Evolutionary conservation across 208 protist species (phyloP).

Genomic region (Blechomonas ayalai): DNA sequence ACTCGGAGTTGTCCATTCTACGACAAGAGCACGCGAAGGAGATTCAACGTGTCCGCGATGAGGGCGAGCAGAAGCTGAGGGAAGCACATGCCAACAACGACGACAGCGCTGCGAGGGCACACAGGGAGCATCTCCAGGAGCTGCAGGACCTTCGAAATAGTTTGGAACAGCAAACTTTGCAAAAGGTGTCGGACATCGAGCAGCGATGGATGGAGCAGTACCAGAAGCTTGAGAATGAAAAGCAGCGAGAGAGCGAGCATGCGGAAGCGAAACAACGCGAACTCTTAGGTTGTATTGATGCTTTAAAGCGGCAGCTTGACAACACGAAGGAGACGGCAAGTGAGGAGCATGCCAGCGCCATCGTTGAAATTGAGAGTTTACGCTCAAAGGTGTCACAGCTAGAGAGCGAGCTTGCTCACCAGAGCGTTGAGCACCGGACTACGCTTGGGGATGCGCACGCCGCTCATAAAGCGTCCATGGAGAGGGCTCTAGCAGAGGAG

Average conservation of each 20-base stretch:
- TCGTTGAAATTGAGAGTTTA: too few relatives aligned
- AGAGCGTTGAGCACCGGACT: too few relatives aligned
- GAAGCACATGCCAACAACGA: conserved; percentile 6
- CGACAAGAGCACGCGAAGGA: conserved; percentile 10
- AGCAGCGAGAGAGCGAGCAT: not conserved
- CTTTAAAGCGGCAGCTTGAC: conserved; percentile 3
- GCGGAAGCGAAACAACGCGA: conserved; percentile 6
- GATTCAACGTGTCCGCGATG: conserved; percentile 3
- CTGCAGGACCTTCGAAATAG: not conserved
- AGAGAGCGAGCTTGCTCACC: too few relatives aligned
- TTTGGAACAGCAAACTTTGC: not conserved
- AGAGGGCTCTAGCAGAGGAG: too few relatives aligned
- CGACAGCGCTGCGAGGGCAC: conserved; percentile 4
- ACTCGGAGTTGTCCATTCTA: conserved; percentile 1
- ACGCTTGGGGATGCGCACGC: too few relatives aligned
- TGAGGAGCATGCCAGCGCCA: too few relatives aligned
- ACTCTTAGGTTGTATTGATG: conserved; percentile 1
- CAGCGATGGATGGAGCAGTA: too few relatives aligned
- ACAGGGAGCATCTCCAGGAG: not conserved
- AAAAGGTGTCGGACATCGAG: too few relatives aligned
- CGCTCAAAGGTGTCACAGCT: too few relatives aligned
- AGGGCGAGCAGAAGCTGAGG: not conserved
- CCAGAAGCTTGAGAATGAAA: conserved; percentile 4
- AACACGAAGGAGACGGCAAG: not conserved
- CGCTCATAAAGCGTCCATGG: too few relatives aligned